Evolutionary conservation across 441 rosid genomes (phyloP).

Genomic region (Eutrema salsugineum): DNA sequence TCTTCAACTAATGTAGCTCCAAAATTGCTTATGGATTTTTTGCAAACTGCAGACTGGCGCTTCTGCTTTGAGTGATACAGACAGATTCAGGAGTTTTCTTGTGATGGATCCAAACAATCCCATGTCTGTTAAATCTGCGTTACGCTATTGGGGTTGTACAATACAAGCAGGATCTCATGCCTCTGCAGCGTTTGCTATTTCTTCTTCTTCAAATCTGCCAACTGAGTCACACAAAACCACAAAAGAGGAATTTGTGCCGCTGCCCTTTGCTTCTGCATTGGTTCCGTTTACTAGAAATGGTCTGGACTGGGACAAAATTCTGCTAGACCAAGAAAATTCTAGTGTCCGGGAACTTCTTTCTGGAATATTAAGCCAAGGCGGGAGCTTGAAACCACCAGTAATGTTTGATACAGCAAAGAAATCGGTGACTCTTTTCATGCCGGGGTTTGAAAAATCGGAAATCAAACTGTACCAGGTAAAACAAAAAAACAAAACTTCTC

Average conservation of each 20-base stretch:
- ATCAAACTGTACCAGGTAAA: constrained; percentile 86
- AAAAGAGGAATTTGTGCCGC: constrained; percentile 50
- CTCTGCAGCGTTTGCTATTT: constrained; percentile 60
- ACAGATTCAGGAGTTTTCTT: constrained; percentile 59
- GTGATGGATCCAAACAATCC: constrained; percentile 68
- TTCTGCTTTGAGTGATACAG: constrained; percentile 52
- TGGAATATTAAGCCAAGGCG: constrained; percentile 22
- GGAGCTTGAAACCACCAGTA: constrained; percentile 40
- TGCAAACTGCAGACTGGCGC: constrained; percentile 57
- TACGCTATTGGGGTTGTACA: constrained; percentile 81
- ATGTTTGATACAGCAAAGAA: constrained; percentile 56
- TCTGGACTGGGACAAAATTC: constrained; percentile 59
- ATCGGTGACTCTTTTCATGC: constrained; percentile 75
- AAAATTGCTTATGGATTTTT: not conserved
- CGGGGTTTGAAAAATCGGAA: constrained; percentile 90
- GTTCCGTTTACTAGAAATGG: constrained; percentile 44
- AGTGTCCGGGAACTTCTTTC: constrained; percentile 54
- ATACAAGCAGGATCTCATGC: constrained; percentile 78
- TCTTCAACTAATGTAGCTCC: not conserved
- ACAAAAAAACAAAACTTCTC: not conserved
- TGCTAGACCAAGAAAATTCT: constrained; percentile 36
- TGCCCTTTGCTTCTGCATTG: constrained; percentile 54
- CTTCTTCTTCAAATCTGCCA: constrained; percentile 28
- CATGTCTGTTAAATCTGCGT: constrained; percentile 59
- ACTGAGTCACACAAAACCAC: constrained; percentile 32